Base-by-base conservation (phyloP, 208 protist genomes). In the Trichomonas tenax region DNA sequence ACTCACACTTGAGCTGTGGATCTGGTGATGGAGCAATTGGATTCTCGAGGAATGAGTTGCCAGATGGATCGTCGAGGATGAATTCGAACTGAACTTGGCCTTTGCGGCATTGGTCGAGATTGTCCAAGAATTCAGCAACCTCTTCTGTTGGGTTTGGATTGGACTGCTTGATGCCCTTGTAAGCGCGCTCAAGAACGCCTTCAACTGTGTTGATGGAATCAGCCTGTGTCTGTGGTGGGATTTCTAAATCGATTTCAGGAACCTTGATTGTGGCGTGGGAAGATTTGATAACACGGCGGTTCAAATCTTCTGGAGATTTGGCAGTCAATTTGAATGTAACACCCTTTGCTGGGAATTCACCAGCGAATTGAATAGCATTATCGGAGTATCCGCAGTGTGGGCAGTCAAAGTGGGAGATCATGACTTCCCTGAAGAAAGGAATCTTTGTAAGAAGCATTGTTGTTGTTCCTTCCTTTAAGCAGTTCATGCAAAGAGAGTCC, bases 401-500 rank as follows among this genome's bases (percentile, higher is more conserved):
- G 86, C 86, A 93, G 34, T 48, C 40, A 51, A 93, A 93, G 31
- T 38, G 86, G 31, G 86, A 93, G 10, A 93, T 93, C 86, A 93
- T 93, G 46, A 93, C 86, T 51, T 93, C 86, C n/a, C 86, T 48
- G 44, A 93, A 93, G 44, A 93, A 93, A 26, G 86, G 86, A 51
- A 93, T 93, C n/a, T 51, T 93, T 51, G 86, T 93, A 21, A 93
- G 26, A 0, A 93, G 26, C 8, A 93, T 51, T 93, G 86, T 93
- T 48, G 86, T 51, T 34, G 21, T 93, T 15, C 86, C 86, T 10
- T 93, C 14, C 26, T 93, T 51, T 23, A 93, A 34, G 44, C 86
- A 93, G 44, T 93, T 93, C 86, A 93, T 93, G 44, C 86, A 93
- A 38, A 93, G 31, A 38, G 86, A 93, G n/a, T 93, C 86, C 86